phyloP scores from a whole-genome alignment of 352 stramenopile species.

The Pythium oligandrum region DNA sequence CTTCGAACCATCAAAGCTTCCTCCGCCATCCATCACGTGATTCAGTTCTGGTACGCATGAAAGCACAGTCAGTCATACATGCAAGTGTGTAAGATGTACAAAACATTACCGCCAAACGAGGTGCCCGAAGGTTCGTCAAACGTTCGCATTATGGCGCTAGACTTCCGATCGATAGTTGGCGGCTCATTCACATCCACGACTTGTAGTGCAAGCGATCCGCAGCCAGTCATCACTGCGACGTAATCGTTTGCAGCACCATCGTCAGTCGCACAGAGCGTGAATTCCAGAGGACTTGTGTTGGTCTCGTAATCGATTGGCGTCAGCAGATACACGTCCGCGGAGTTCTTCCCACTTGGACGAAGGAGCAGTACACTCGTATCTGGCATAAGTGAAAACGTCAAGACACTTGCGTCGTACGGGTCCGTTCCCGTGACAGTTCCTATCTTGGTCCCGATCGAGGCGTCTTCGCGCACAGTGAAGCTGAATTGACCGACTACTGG shows the following conservation, averaged over 20 bases:
- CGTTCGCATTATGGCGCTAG: slow-evolving; percentile 1
- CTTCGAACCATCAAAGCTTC: slow-evolving; percentile 13
- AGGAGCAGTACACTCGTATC: slow-evolving; percentile 23
- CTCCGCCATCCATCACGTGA: slow-evolving; percentile 2
- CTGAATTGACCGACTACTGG: slow-evolving; percentile 8
- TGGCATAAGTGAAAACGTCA: slow-evolving; percentile 37
- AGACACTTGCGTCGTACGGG: slow-evolving; percentile 28
- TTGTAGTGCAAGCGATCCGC: slow-evolving; percentile 27
- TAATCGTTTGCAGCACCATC: slow-evolving; percentile 41
- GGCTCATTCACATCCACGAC: slow-evolving; percentile 42
- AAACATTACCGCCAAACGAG: neutral
- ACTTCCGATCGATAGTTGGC: slow-evolving; percentile 13
- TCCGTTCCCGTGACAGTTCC: slow-evolving; percentile 29
- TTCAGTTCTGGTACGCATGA: neutral
- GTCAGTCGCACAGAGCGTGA: slow-evolving; percentile 42
- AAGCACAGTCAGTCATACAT: neutral
- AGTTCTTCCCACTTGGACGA: slow-evolving; percentile 16
- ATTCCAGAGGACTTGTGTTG: slow-evolving; percentile 15
- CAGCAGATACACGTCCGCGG: slow-evolving; percentile 30
- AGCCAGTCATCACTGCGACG: slow-evolving; percentile 41
- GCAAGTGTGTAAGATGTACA: neutral
- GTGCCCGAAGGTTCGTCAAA: slow-evolving; percentile 3
- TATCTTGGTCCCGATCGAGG: slow-evolving; percentile 20
- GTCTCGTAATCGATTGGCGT: slow-evolving; percentile 35
- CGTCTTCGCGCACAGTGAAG: slow-evolving; percentile 15